Percentiles rank a stretch among this genome's conserved stretches.
These are phyloP conservation scores for Xylaria scruposa DNA, from an alignment of 495 filamentous ascomycete species.

Conservation along the genomic window DNA sequence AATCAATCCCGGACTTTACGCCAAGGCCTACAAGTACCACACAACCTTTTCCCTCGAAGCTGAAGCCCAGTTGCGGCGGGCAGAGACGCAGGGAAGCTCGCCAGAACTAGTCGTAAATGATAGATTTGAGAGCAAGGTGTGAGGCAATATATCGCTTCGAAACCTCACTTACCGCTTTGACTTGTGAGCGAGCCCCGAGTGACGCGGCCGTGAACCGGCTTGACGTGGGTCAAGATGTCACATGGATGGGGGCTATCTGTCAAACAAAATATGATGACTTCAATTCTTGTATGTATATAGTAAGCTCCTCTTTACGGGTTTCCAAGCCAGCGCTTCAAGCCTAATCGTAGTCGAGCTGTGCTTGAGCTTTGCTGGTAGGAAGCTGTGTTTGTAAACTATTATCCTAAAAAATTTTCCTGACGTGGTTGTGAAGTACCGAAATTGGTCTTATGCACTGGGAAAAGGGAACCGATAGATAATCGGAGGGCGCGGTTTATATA, in stretches of 20 bases:
- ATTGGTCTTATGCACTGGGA: no score
- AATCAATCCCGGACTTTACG: slow-evolving; percentile 20
- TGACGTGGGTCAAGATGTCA: background rate
- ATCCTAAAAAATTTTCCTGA: background rate
- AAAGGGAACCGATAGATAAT: no score
- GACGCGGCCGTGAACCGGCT: background rate
- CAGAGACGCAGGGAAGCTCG: slow-evolving; percentile 9
- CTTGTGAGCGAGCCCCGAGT: background rate
- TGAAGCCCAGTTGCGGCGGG: slow-evolving; percentile 18
- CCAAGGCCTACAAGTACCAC: slow-evolving; percentile 8
- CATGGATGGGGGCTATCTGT: background rate
- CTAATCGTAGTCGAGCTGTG: background rate
- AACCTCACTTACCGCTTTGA: background rate
- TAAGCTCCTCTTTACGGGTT: background rate
- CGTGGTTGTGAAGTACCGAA: no score
- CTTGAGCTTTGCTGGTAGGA: background rate
- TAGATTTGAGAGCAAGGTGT: background rate
- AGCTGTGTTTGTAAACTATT: background rate
- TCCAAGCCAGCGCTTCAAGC: background rate
- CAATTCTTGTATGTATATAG: slow-evolving; percentile 17
- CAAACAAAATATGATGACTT: background rate
- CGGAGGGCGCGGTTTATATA: no score
- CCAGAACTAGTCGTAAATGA: no score
- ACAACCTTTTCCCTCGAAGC: background rate
- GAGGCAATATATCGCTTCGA: background rate